phyloP scores from a whole-genome alignment of 1,139 yeast species.

The Suhomyces guaymorum region DNA sequence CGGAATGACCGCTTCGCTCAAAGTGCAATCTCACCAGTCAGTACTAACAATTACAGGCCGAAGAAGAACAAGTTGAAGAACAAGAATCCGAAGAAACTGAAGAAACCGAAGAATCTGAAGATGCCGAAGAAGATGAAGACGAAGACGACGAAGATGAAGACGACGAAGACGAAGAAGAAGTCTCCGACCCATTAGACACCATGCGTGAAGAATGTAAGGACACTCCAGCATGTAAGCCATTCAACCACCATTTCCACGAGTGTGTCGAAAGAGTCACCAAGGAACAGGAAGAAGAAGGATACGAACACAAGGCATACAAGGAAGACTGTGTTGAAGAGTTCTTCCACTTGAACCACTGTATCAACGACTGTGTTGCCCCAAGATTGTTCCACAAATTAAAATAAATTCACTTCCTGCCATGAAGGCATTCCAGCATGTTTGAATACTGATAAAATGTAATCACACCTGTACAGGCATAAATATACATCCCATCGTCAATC shows the following conservation, averaged over 20 bases:
- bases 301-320: constrained; percentile 77
- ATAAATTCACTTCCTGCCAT: constrained; percentile 34
- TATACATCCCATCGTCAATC: too few relatives aligned
- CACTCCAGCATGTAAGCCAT: constrained; percentile 68
- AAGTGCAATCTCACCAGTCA: not conserved
- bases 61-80: constrained; percentile 23
- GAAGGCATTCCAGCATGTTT: constrained; percentile 5
- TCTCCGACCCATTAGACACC: constrained; percentile 65
- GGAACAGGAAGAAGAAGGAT: constrained; percentile 80
- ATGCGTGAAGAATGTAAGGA: constrained; percentile 69
- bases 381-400: constrained; percentile 83
- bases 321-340: constrained; percentile 98
- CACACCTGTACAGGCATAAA: constrained; percentile 7
- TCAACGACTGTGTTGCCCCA: constrained; percentile 92
- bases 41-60: constrained; percentile 18
- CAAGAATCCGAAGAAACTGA: constrained; percentile 34
- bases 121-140: constrained; percentile 47
- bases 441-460: constrained; percentile 4
- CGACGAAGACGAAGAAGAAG: constrained; percentile 77
- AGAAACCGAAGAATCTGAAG: constrained; percentile 41
- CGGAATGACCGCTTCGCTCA: too few relatives aligned
- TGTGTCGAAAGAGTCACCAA: constrained; percentile 93
- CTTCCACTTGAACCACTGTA: constrained; percentile 94
- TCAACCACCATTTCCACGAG: constrained; percentile 88
- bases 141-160: constrained; percentile 59